Evolutionary conservation across 306 rosid species (phyloP).

Genomic region (Coriaria nepalensis): DNA sequence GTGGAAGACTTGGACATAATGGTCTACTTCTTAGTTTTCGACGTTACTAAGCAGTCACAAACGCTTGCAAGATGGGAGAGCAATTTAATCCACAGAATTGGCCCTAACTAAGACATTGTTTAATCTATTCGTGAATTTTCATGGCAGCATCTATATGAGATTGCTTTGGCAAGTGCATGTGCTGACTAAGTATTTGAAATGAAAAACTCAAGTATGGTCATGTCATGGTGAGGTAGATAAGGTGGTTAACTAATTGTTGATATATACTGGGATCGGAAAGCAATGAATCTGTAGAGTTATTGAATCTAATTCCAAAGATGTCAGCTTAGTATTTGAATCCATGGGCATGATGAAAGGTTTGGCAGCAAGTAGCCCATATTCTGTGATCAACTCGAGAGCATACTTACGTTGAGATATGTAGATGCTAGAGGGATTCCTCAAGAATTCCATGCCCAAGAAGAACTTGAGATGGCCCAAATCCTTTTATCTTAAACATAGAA

Average conservation of each 20-base stretch:
- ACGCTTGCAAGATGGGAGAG: neutral
- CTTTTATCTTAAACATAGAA: no score
- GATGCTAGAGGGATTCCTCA: neutral
- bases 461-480: neutral
- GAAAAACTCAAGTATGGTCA: neutral
- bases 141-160: slow-evolving; percentile 3
- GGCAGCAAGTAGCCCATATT: neutral
- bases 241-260: neutral
- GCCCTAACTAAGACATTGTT: neutral
- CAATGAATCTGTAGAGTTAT: no score
- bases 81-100: no score
- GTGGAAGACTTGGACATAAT: neutral
- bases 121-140: neutral
- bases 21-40: neutral
- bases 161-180: no score
- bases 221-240: neutral
- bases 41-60: neutral
- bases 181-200: no score
- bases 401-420: slow-evolving; percentile 6
- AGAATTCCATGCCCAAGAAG: slow-evolving; percentile 6
- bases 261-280: neutral
- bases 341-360: neutral
- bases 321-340: neutral
- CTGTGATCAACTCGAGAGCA: slow-evolving; percentile 2
- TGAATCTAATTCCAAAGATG: no score